Base-by-base conservation (phyloP, 441 rosid genomes). In the Gossypium davidsonii region DNA sequence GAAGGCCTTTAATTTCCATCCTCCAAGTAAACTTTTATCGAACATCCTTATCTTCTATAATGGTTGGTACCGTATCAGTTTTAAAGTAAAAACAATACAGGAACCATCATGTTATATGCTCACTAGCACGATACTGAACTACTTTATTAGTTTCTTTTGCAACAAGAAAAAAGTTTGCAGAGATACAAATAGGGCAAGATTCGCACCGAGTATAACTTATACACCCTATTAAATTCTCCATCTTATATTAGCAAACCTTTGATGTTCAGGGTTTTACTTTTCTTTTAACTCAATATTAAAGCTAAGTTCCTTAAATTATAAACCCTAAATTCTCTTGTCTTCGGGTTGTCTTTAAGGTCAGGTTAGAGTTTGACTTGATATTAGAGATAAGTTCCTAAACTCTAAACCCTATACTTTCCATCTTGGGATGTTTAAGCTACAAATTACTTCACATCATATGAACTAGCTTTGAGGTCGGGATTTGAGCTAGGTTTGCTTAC, bases 1-100 rank as follows among this genome's bases (percentile, higher is more conserved):
- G 51, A 87, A 85, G 80, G 90, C 85, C 74, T 92, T 92, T 85
- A 21, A 21, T 21, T 21, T 66, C 89, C 23, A 81, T 89, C 79
- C 94, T 94, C 71, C 97, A 88, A 97, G 96, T 94, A 83, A 49
- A 42, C 21, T 10, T 4, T 28, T 28, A 28, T 28, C 34, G 34
- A 31, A 31, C 6, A 31, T 31, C 34, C 34, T 31, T 4, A 1
- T 31, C 34, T 31, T 31, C 34, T 31, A 31, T 31, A 31, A 31
- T 31, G 34, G 34, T 31, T 31, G 6, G 34, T 31, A 31, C 6
- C 20, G 14, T 44, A 51, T 51, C 18, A 0, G 56, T 51, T 51
- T 51, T 51, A 15, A 51, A 15, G 20, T 51, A 31, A 51, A 51
- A 51, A 51, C 56, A 6, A 6, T 0, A 28, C 34, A 28, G 34